Evolutionary conservation across 2,329 filamentous ascomycete genomes (phyloP).

Genomic region (Cordyceps farinosa): DNA sequence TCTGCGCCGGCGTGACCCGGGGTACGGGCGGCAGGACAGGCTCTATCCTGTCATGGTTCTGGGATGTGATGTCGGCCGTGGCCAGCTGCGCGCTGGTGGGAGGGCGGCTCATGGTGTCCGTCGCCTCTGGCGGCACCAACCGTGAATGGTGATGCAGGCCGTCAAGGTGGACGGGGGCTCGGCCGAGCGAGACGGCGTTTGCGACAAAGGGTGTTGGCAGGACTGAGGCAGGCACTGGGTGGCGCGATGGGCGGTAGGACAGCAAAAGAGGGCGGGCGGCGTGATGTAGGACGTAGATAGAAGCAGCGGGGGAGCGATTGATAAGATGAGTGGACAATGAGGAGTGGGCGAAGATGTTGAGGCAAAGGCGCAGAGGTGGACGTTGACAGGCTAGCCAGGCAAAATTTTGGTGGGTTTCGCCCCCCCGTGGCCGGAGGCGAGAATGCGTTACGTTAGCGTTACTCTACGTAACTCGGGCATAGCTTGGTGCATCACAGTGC

Average conservation of each 20-base stretch:
- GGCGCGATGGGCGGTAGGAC: background rate
- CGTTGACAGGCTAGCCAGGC: constrained; percentile 2
- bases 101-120: constrained; percentile 10
- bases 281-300: background rate
- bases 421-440: constrained; percentile 17
- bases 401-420: constrained; percentile 18
- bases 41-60: constrained; percentile 29
- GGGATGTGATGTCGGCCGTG: constrained; percentile 20
- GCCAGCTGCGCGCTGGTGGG: background rate
- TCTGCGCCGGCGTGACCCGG: constrained; percentile 78
- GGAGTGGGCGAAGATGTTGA: background rate
- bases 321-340: constrained; percentile 3
- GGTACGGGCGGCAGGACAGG: constrained; percentile 32
- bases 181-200: constrained; percentile 14
- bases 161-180: constrained; percentile 16
- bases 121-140: constrained; percentile 7
- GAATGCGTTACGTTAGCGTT: constrained; percentile 14
- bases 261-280: no score
- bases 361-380: background rate
- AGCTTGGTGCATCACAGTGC: background rate
- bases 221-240: background rate
- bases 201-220: background rate
- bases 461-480: constrained; percentile 1
- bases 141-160: constrained; percentile 11
- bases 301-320: constrained; percentile 6